These are phyloP conservation scores for Aspergillus sp. DNA, from an alignment of 2,329 filamentous ascomycete genomes.

Conservation along the genomic window DNA sequence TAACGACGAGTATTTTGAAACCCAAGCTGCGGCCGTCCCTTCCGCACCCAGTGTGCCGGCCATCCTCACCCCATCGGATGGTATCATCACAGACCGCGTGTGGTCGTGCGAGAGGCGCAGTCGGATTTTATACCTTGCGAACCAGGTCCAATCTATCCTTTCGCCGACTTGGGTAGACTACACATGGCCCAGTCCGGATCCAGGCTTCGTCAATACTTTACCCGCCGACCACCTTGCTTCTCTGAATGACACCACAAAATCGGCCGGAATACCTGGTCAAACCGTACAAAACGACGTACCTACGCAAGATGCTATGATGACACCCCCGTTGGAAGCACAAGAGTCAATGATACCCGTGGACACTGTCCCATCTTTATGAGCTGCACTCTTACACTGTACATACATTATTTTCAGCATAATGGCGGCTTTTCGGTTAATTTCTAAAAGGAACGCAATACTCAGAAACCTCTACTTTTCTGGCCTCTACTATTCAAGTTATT, in stretches of 20 bases:
- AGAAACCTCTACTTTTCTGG: no score
- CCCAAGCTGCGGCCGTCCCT: constrained; percentile 5
- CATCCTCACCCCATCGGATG: constrained; percentile 38
- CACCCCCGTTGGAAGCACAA: constrained; percentile 32
- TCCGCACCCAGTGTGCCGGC: constrained; percentile 15
- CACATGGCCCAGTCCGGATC: constrained; percentile 44
- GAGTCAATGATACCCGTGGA: constrained; percentile 20
- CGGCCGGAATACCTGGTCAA: not conserved
- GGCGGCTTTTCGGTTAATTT: not conserved
- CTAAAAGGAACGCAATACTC: not conserved
- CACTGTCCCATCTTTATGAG: constrained; percentile 12
- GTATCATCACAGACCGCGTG: constrained; percentile 37
- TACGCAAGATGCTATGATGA: constrained; percentile 21
- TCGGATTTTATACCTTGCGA: constrained; percentile 36
- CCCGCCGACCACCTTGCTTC: constrained; percentile 28
- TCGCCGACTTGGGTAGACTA: constrained; percentile 46
- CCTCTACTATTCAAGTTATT: no score
- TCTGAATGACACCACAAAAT: constrained; percentile 4
- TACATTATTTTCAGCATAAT: not conserved
- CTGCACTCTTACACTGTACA: not conserved
- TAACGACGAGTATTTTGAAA: constrained; percentile 19
- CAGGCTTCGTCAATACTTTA: constrained; percentile 42
- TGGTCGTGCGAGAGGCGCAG: constrained; percentile 38
- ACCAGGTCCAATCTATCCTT: constrained; percentile 39
- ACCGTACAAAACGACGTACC: not conserved